These are phyloP conservation scores for Manihot esculenta DNA, from an alignment of 441 rosid genomes.

Conservation along the genomic window DNA sequence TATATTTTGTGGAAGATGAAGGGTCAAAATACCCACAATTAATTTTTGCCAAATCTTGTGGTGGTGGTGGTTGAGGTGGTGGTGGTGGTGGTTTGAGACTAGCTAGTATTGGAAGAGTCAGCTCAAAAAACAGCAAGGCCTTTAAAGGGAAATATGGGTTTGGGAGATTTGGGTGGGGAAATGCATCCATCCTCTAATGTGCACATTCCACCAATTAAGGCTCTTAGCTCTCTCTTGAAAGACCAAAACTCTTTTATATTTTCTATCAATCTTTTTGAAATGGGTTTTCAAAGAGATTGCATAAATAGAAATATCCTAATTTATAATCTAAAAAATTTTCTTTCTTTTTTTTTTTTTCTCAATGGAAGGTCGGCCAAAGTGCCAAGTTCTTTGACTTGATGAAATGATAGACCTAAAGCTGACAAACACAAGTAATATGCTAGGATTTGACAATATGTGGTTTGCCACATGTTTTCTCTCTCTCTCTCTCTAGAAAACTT, in stretches of 20 bases:
- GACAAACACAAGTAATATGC: slow-evolving; percentile 16
- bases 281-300: too few species aligned
- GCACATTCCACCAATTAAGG: slow-evolving; percentile 55
- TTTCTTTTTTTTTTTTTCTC: neutral
- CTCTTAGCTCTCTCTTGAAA: slow-evolving; percentile 20
- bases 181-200: slow-evolving; percentile 27
- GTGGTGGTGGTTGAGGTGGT: slow-evolving; percentile 35
- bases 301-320: too few species aligned
- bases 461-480: slow-evolving; percentile 29
- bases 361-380: slow-evolving; percentile 31
- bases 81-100: neutral
- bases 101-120: slow-evolving; percentile 27
- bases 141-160: too few species aligned
- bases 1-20: slow-evolving; percentile 37
- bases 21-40: slow-evolving; percentile 47
- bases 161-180: too few species aligned
- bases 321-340: too few species aligned
- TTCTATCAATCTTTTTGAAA: neutral
- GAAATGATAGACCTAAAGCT: slow-evolving; percentile 19
- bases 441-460: slow-evolving; percentile 26
- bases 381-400: slow-evolving; percentile 28
- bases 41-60: slow-evolving; percentile 21
- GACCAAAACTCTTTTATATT: slow-evolving; percentile 6
- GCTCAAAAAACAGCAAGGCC: slow-evolving; percentile 22
- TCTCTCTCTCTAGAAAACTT: too few species aligned